Conservation (phyloP, 2,329 filamentous ascomycete genomes). For the Blastomyces emzantsi region DNA sequence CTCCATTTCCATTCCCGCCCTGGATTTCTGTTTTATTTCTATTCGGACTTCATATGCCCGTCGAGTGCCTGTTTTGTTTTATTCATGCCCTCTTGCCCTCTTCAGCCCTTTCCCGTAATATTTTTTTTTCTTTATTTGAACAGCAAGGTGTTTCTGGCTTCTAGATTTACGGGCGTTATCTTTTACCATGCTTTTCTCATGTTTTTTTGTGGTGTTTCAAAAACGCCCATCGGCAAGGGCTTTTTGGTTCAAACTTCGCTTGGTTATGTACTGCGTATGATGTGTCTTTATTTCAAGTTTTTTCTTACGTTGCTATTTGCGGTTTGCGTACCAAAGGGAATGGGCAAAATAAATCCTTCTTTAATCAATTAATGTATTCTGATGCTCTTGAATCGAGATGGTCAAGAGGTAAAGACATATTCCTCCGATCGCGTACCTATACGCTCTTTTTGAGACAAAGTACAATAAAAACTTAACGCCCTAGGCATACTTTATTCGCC, state of each 20-base stretch:
- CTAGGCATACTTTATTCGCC: too few species aligned
- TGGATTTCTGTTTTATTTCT: neutral
- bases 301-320: neutral
- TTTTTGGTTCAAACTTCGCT: neutral
- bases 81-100: neutral
- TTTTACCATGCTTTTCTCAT: neutral
- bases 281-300: neutral
- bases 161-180: neutral
- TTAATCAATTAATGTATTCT: neutral
- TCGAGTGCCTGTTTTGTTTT: neutral
- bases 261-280: neutral
- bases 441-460: too few species aligned
- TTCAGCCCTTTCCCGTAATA: neutral
- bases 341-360: neutral
- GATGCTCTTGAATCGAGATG: neutral
- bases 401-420: neutral
- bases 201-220: neutral
- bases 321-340: neutral
- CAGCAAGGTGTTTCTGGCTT: conserved; percentile 4
- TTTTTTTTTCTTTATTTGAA: neutral
- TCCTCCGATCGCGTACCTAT: too few species aligned
- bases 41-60: neutral
- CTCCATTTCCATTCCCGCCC: neutral
- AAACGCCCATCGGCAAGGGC: neutral
- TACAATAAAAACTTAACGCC: too few species aligned